Base-by-base conservation (phyloP, 73 alveolate genomes). In the Paramecium pentaurelia region DNA sequence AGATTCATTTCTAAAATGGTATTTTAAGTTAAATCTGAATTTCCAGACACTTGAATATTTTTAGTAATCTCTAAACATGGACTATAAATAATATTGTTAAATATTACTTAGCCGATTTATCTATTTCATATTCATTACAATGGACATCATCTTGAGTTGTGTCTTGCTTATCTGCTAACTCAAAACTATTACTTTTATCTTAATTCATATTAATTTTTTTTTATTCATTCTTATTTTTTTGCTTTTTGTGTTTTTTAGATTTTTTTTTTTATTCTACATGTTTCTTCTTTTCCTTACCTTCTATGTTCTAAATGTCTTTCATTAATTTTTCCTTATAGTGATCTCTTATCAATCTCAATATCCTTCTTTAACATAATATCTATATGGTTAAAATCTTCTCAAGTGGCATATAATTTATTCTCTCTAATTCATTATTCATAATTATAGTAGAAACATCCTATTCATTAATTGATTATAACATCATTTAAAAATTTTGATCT, bases 301-400 rank as follows among this genome's bases (percentile, higher is more conserved):
- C 77, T 4, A 45, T 27, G 5, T 80, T 38, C 25, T 49, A 47
- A 2, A 80, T 18, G 2, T 80, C 91, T 27, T 80, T 80, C 49
- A 80, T n/a, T 80, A 80, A 8, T 80, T 49, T 80, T 8, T 45
- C 91, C 27, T 80, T 45, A 49, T 27, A 80, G 2, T 40, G 44
- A 47, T 42, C 91, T 25, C 49, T 80, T 45, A 80, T 80, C 11
- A 80, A 16, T 27, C 75, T 80, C 73, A 80, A 45, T 27, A 80
- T 45, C 45, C 91, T 80, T 25, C 30, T 80, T 25, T 45, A 22
- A 47, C 91, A 80, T 22, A 80, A 45, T 2, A 14, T 27, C 58
- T 80, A 45, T 11, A 80, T 27, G 9, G 40, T 73, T 44, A 36
- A 27, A 42, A 80, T 28, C 5, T 40, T 44, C 16, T 40, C 54